Conservation (phyloP, 495 filamentous ascomycete species). For the Penicillium alfredii region DNA sequence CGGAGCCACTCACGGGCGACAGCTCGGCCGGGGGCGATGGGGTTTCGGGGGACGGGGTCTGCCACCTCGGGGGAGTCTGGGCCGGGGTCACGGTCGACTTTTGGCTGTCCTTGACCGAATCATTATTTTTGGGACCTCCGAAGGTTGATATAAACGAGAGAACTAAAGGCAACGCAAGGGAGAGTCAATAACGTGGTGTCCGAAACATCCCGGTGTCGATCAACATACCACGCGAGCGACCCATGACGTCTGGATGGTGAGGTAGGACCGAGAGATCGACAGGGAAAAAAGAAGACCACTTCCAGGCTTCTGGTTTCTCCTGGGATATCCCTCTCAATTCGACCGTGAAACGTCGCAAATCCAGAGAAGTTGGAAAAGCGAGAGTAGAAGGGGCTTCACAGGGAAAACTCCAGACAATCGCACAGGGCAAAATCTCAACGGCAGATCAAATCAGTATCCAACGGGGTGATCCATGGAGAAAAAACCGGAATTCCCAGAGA, state of each 20-base stretch:
- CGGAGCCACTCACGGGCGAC: slow-evolving; percentile 23
- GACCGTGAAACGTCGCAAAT: slow-evolving; percentile 9
- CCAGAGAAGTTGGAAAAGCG: too few relatives aligned
- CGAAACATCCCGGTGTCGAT: slow-evolving; percentile 11
- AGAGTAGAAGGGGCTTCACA: neutral
- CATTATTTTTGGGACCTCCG: slow-evolving; percentile 30
- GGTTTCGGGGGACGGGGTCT: slow-evolving; percentile 36
- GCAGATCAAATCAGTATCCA: too few relatives aligned
- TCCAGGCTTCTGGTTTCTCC: slow-evolving; percentile 13
- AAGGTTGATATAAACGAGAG: slow-evolving; percentile 60
- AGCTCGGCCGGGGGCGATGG: slow-evolving; percentile 28
- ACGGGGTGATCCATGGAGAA: too few relatives aligned
- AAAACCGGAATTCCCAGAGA: too few relatives aligned
- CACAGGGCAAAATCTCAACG: too few relatives aligned
- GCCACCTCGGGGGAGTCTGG: slow-evolving; percentile 26
- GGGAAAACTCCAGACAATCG: too few relatives aligned
- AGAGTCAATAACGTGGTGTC: slow-evolving; percentile 11
- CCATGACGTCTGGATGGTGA: slow-evolving; percentile 28
- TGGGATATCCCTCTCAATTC: neutral
- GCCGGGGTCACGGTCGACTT: slow-evolving; percentile 24
- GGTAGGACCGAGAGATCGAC: slow-evolving; percentile 2
- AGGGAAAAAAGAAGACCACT: slow-evolving; percentile 3
- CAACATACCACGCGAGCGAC: slow-evolving; percentile 40
- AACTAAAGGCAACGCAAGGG: slow-evolving; percentile 43
- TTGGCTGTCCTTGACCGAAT: slow-evolving; percentile 26